Evolutionary conservation across 176 grass and related monocot species (phyloP).

Genomic region (Tillandsia leiboldiana): DNA sequence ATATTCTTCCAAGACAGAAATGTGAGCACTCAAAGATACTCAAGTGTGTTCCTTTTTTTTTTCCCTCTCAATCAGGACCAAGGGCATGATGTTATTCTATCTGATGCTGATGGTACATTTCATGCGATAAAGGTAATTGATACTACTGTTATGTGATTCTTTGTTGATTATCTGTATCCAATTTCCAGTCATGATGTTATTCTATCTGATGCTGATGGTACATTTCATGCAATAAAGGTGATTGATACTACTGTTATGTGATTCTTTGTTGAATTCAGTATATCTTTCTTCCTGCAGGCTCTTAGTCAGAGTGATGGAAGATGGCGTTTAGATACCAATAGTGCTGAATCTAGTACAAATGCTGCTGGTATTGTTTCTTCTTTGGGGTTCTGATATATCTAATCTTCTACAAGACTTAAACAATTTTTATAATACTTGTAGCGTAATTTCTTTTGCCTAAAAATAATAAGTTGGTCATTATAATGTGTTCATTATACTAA

Average conservation of each 20-base stretch:
- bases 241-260: background rate
- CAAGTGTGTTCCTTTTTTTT: background rate
- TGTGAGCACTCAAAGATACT: background rate
- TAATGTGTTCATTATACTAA: slow-evolving; percentile 2
- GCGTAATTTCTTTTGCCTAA: background rate
- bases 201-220: slow-evolving; percentile 50
- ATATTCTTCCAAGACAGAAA: background rate
- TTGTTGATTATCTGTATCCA: background rate
- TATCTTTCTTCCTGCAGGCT: slow-evolving; percentile 35
- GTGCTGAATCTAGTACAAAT: slow-evolving; percentile 82
- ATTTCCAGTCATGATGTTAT: slow-evolving; percentile 22
- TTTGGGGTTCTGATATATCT: background rate
- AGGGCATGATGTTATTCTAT: slow-evolving; percentile 45
- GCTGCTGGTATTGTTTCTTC: slow-evolving; percentile 60
- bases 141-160: slow-evolving; percentile 3
- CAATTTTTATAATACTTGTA: background rate
- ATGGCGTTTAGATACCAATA: slow-evolving; percentile 87
- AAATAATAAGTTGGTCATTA: background rate
- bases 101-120: slow-evolving; percentile 66
- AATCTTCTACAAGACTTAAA: slow-evolving; percentile 1
- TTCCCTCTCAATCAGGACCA: slow-evolving; percentile 36
- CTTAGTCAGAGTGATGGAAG: slow-evolving; percentile 92
- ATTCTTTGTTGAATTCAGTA: background rate
- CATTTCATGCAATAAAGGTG: slow-evolving; percentile 65
- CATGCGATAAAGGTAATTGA: slow-evolving; percentile 72